Conservation (phyloP, 129 eudicot genomes). For the Oenanthe sinensis region DNA sequence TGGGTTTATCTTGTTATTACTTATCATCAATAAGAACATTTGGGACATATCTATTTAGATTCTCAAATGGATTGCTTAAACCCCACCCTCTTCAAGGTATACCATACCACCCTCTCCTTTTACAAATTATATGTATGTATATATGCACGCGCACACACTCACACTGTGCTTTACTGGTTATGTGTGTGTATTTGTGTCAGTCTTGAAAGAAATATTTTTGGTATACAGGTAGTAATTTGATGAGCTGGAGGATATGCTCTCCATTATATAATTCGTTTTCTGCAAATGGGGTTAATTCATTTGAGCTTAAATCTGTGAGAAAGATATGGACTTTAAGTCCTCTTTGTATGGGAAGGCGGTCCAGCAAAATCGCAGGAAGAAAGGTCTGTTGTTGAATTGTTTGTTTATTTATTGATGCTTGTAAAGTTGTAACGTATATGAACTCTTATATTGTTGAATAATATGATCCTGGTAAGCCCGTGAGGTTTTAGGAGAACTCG, state of each 20-base stretch:
- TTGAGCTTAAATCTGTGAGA: constrained; percentile 34
- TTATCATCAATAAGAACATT: constrained; percentile 33
- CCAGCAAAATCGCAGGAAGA: constrained; percentile 88
- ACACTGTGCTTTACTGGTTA: too few relatives aligned
- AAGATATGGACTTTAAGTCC: constrained; percentile 64
- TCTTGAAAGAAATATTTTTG: not conserved
- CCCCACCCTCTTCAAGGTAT: constrained; percentile 34
- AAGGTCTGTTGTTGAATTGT: constrained; percentile 39
- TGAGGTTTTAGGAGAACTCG: too few relatives aligned
- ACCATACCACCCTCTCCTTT: not conserved
- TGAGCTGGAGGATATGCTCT: constrained; percentile 30
- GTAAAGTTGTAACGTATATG: not conserved
- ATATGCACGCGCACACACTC: not conserved
- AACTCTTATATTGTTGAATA: not conserved
- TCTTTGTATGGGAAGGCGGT: constrained; percentile 89
- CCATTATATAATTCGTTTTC: constrained; percentile 35
- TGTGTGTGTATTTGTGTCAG: not conserved
- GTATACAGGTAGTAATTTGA: constrained; percentile 32
- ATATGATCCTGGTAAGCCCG: too few relatives aligned
- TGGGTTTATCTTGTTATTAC: constrained; percentile 13
- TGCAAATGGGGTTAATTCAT: constrained; percentile 25
- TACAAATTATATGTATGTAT: too few relatives aligned
- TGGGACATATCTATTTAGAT: constrained; percentile 37
- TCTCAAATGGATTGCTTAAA: constrained; percentile 40
- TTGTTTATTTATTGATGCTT: not conserved